phyloP scores from a whole-genome alignment of 805 yeast species.

The Clavispora asparagi region DNA sequence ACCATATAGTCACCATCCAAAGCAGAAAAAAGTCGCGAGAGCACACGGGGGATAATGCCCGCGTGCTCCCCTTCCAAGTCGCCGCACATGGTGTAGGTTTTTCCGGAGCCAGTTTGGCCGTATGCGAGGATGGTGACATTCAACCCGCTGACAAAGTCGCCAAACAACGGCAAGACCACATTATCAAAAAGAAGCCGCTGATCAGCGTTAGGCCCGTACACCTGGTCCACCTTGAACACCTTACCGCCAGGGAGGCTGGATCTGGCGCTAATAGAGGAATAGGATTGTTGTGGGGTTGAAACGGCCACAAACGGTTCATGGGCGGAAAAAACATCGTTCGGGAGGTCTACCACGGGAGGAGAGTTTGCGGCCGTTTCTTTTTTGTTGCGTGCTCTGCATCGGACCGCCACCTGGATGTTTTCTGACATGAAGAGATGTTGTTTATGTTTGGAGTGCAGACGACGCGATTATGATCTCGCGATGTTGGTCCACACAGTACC shows the following conservation, averaged over 20 bases:
- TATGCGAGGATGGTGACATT: conserved; percentile 78
- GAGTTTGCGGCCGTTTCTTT: conserved; percentile 41
- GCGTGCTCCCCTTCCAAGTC: conserved; percentile 30
- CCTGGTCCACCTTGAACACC: conserved; percentile 65
- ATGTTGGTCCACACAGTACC: neutral
- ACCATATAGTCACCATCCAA: conserved; percentile 55
- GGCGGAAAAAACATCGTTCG: conserved; percentile 24
- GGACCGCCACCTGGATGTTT: conserved; percentile 49
- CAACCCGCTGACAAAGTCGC: conserved; percentile 53
- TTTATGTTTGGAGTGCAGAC: conserved; percentile 7
- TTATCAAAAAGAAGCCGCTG: conserved; percentile 62
- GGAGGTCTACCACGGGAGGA: conserved; percentile 44
- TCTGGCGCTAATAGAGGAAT: conserved; percentile 8
- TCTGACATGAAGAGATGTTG: conserved; percentile 13
- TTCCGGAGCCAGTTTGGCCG: conserved; percentile 87
- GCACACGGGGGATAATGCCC: conserved; percentile 56
- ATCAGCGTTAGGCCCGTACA: conserved; percentile 77
- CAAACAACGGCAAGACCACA: conserved; percentile 67
- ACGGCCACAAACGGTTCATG: conserved; percentile 18
- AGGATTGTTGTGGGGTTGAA: conserved; percentile 6
- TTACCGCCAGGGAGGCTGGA: conserved; percentile 17
- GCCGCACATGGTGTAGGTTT: conserved; percentile 71
- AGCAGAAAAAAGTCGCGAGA: conserved; percentile 46
- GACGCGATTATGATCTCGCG: neutral
- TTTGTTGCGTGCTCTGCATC: conserved; percentile 48